Evolutionary conservation across 768 basidiomycete genomes (phyloP), one percentile per base, ranked within the genome.

Genomic region (Leucosporidium scottii): DNA sequence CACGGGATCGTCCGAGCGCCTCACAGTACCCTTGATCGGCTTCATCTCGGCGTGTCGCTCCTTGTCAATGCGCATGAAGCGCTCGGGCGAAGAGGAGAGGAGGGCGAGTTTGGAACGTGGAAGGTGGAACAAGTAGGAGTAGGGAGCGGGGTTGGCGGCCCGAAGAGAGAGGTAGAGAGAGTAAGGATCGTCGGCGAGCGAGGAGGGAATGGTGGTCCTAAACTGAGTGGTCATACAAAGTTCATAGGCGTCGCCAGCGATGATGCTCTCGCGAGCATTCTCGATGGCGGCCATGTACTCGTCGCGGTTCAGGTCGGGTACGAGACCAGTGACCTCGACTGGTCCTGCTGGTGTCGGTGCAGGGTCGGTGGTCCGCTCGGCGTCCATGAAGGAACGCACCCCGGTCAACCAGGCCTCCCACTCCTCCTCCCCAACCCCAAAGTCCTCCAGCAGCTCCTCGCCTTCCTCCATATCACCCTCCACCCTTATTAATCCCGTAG

Each of bases 21-120:
- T 85, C 30, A 91, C 81, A 1, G 93, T 96, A 10, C 93, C 93
- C 74, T 97, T 98, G 76, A 98, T 96, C 5, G 93, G 93, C 62
- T 92, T 88, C 70, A 96, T 83, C 78, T 93, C 89, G 76, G 87
- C 91, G 18, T 82, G 76, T 4, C 86, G 79, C 21, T 82, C 62
- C 86, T 83, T n/a, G 84, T 84, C 76, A 80, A 92, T 44, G 86
- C 75, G 90, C 23, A 98, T 80, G 79, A 98, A 96, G 8, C 92
- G 85, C 74, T 97, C 93, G 1, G 93, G 93, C 1, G 90, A 93
- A 4, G 92, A 93, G 3, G 88, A 88, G 56, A 96, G 79, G 25
- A 96, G 79, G 6, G 86, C 86, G 34, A 62, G 73, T 3, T 23
- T 73, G 21, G 57, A 60, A 4, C 1, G n/a, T 0, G 68, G 68